Base-by-base conservation (phyloP, 208 protist species). In the Trypanosoma melophagium region DNA sequence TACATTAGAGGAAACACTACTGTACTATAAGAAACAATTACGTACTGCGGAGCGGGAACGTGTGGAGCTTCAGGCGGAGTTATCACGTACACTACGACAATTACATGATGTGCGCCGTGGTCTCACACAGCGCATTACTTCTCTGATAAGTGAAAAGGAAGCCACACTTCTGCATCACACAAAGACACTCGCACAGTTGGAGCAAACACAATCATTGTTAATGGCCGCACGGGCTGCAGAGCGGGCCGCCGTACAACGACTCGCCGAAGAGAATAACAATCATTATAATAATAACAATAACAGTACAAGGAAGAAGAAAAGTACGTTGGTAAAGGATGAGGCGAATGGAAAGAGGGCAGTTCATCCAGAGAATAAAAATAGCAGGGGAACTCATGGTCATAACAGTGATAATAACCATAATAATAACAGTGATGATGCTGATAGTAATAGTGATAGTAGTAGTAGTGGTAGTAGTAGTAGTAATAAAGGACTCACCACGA, bases 151-250 rank as follows among this genome's bases (percentile, higher is more conserved):
- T 14, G 60, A 65, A 17, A 65, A 65, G 42, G 45, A 53, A 47
- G 7, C 21, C 9, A 17, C 44, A 1, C 1, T 17, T 2, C 24
- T 19, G 8, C 17, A 55, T 5, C 60, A 65, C 49, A 17, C 47
- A 35, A 47, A 7, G 25, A 22, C 42, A 28, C 17, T 71, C 2
- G 21, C 10, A n/a, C 38, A 51, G 7, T 28, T 61, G 25, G 66
- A 59, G 25, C 54, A 71, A 38, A 35, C 51, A 16, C 21, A 0
- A 5, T 14, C 24, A 10, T 38, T 61, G 13, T 38, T 61, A 14
- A 38, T 47, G 21, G 66, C 55, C 3, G 66, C 66, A 41, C 41
- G 66, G 17, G 66, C 42, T 14, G 50, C 66, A 19, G 66, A 61
- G 54, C 42, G 50, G 24, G 66, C 66, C 17, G 55, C 55, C n/a